Evolutionary conservation across 108 stramenopile species (phyloP).

Genomic region (Skeletonema marinoi): DNA sequence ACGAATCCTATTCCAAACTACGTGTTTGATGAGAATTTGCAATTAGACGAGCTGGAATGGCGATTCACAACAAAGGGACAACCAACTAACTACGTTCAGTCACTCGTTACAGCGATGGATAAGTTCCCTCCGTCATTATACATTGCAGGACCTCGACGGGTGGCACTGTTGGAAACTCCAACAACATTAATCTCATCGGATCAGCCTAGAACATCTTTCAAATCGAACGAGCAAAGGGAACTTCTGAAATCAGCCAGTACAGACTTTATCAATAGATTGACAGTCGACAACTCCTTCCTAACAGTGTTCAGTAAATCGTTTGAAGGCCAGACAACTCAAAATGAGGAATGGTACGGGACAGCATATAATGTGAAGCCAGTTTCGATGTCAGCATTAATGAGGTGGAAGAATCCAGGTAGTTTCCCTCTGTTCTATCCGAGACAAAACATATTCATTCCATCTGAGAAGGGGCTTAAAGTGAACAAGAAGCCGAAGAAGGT

Average conservation of each 20-base stretch:
- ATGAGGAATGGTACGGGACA: conserved; percentile 87
- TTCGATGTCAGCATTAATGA: conserved; percentile 47
- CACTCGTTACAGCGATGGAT: conserved; percentile 67
- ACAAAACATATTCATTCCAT: conserved; percentile 76
- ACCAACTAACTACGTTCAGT: conserved; percentile 60
- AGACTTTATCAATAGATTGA: conserved; percentile 55
- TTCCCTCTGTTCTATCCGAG: conserved; percentile 62
- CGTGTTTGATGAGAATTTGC: conserved; percentile 77
- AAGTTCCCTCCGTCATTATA: conserved; percentile 66
- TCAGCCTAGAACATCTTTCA: conserved; percentile 60
- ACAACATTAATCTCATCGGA: conserved; percentile 39
- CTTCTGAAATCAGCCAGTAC: conserved; percentile 36
- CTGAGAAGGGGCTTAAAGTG: conserved; percentile 68
- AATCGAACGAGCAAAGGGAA: conserved; percentile 56
- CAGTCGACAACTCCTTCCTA: conserved; percentile 72
- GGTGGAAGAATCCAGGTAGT: conserved; percentile 59
- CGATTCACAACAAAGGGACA: conserved; percentile 66
- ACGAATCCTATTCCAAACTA: conserved; percentile 64
- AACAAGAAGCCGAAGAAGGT: conserved; percentile 51
- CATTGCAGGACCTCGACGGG: conserved; percentile 77
- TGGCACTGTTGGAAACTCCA: conserved; percentile 57
- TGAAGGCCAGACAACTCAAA: conserved; percentile 62
- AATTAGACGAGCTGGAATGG: conserved; percentile 82
- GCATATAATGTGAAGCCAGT: conserved; percentile 65
- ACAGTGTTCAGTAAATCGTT: conserved; percentile 77